Evolutionary conservation across 2,329 filamentous ascomycete species (phyloP), one percentile per base, ranked within the genome.

Genomic region (Penicillium sumatraense): DNA sequence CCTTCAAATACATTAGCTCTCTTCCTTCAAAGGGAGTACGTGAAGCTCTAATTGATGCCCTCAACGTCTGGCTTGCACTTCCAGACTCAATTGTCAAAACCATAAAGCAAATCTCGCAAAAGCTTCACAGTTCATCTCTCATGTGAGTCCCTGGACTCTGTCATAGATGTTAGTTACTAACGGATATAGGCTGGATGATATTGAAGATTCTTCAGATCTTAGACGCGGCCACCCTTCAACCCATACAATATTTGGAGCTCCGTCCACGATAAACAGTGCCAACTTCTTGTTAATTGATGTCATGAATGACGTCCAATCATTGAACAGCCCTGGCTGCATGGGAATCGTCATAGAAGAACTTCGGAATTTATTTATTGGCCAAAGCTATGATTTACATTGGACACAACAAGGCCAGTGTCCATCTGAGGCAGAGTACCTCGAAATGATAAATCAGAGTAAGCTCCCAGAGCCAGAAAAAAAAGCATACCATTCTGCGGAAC

Each of bases 211-310:
- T 29, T 80, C 76, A 0, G 54, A 61, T 6, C 66, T 80, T 9
- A 72, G 78, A 8, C 68, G 78, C 10, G 78, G 78, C 5, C 56
- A 71, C 1, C 77, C 78, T 2, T 72, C 74, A 1, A 71, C 76
- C 0, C 78, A 80, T 59, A 70, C 62, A 38, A 71, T 80, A 35
- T 80, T 76, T 57, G 78, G 78, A 6, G 63, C 66, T 1, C 65
- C 74, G 2, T 77, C 78, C 53, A 78, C 77, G 3, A 78, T 80
- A 59, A 80, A 80, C 64, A 73, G 69, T n/a, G 78, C 76, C 7
- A 80, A 78, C 55, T 77, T 73, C 53, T 64, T 74, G 11, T 77
- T 76, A 49, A 74, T 80, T 41, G 59, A 72, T 13, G 72, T 73
- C 8, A 60, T 74, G 47, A 61, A 70, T 26, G 69, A 74, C 33